Conservation (phyloP, 495 filamentous ascomycete genomes). For the Penicillium riverlandense region DNA sequence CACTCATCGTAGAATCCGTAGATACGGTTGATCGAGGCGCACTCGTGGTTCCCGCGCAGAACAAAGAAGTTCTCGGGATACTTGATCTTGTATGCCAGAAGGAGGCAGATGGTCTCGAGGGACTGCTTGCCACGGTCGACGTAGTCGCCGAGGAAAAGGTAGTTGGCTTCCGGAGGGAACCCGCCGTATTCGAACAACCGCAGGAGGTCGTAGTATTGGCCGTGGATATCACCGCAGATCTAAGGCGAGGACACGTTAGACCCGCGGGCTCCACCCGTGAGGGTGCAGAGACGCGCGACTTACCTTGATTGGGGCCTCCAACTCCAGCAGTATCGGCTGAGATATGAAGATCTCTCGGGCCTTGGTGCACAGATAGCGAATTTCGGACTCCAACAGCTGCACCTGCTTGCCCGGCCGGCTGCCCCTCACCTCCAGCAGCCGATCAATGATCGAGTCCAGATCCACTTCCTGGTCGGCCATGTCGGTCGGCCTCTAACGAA, state of each 20-base stretch:
- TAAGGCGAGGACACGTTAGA: slow-evolving; percentile 26
- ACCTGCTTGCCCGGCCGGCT: slow-evolving; percentile 98
- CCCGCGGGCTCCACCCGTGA: neutral
- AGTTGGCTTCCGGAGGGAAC: slow-evolving; percentile 98
- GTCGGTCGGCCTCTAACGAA: slow-evolving; percentile 31
- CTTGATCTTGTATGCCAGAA: slow-evolving; percentile 99
- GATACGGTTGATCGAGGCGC: slow-evolving; percentile 99
- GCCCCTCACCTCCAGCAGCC: slow-evolving; percentile 93
- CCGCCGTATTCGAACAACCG: slow-evolving; percentile 98
- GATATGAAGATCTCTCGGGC: slow-evolving; percentile 99
- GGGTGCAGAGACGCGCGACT: slow-evolving; percentile 14
- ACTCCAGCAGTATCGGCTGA: slow-evolving; percentile 93
- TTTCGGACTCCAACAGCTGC: slow-evolving; percentile 92
- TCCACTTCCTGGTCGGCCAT: slow-evolving; percentile 99
- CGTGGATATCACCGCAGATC: slow-evolving; percentile 99
- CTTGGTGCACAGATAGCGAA: slow-evolving; percentile 97
- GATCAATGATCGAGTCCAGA: slow-evolving; percentile 98
- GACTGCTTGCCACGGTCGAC: slow-evolving; percentile 99
- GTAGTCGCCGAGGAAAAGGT: slow-evolving; percentile 98
- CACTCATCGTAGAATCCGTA: slow-evolving; percentile 99
- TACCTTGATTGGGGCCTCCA: slow-evolving; percentile 99
- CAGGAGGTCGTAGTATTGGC: slow-evolving; percentile 97
- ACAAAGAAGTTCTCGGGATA: slow-evolving; percentile 99
- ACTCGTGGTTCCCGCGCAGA: slow-evolving; percentile 96
- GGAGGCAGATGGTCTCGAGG: slow-evolving; percentile 96